These are phyloP conservation scores for Hypocrella siamensis DNA, from an alignment of 2,329 filamentous ascomycete species.

Conservation along the genomic window DNA sequence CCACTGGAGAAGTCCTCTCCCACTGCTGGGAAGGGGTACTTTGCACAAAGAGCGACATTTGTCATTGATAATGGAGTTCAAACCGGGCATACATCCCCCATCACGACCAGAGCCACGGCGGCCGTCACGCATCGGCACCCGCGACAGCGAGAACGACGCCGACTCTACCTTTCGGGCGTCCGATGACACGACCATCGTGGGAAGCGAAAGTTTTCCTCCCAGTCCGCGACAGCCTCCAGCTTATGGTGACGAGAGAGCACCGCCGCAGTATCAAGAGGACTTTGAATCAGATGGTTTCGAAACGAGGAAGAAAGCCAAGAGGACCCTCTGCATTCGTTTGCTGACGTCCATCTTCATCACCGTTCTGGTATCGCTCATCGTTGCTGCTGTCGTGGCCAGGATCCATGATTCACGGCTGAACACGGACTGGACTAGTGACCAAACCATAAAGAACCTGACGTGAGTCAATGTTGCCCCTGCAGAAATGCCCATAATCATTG, in stretches of 20 bases:
- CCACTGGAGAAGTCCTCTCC: too few relatives aligned
- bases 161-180: slow-evolving; percentile 1
- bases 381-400: slow-evolving; percentile 10
- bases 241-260: slow-evolving; percentile 8
- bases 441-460: not conserved
- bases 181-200: slow-evolving; percentile 5
- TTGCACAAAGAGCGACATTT: too few relatives aligned
- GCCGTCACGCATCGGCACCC: slow-evolving; percentile 3
- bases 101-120: too few relatives aligned
- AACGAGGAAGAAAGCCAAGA: slow-evolving; percentile 5
- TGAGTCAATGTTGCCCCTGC: not conserved
- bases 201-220: slow-evolving; percentile 1
- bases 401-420: slow-evolving; percentile 5
- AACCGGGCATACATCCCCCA: too few relatives aligned
- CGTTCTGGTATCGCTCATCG: slow-evolving; percentile 9
- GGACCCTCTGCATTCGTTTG: slow-evolving; percentile 8
- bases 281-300: slow-evolving; percentile 2
- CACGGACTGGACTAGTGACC: not conserved
- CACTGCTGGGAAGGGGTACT: too few relatives aligned
- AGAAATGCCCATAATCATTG: not conserved
- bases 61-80: too few relatives aligned
- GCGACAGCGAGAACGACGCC: slow-evolving; percentile 1
- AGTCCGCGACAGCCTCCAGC: slow-evolving; percentile 7
- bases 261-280: slow-evolving; percentile 6
- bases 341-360: slow-evolving; percentile 10